A percentile compares a stretch with the other conserved stretches of the same genome.
phyloP scores from a whole-genome alignment of 2,329 filamentous ascomycete genomes.

The Aspergillus persii region DNA sequence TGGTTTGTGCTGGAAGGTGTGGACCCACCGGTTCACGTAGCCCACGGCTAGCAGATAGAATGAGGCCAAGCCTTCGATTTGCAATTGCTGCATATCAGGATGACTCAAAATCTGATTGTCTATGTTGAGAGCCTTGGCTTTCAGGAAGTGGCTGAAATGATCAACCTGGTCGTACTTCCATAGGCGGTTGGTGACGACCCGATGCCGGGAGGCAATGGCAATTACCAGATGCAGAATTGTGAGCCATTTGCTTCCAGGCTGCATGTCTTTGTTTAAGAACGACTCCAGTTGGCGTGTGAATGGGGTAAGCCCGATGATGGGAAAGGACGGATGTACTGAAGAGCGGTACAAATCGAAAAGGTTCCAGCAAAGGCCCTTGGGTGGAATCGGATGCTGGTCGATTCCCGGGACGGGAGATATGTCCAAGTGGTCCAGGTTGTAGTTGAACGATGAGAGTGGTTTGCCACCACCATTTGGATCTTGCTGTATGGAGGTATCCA shows the following conservation, averaged over 20 bases:
- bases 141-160: slow-evolving; percentile 42
- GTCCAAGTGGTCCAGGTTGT: slow-evolving; percentile 43
- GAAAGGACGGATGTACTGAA: slow-evolving; percentile 46
- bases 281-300: slow-evolving; percentile 44
- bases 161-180: slow-evolving; percentile 38
- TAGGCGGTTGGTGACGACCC: slow-evolving; percentile 33
- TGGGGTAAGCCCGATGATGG: slow-evolving; percentile 41
- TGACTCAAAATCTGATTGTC: slow-evolving; percentile 41
- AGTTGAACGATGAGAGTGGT: slow-evolving; percentile 32
- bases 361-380: slow-evolving; percentile 35
- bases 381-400: slow-evolving; percentile 38
- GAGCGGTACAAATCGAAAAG: slow-evolving; percentile 43
- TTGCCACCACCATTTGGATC: slow-evolving; percentile 13
- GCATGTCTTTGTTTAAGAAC: slow-evolving; percentile 35
- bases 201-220: slow-evolving; percentile 42
- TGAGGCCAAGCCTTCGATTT: slow-evolving; percentile 42
- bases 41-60: slow-evolving; percentile 42
- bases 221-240: slow-evolving; percentile 47
- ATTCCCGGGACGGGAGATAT: slow-evolving; percentile 34
- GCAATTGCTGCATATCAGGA: slow-evolving; percentile 44
- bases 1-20: background rate
- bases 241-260: slow-evolving; percentile 41
- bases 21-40: slow-evolving; percentile 43
- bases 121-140: slow-evolving; percentile 39
- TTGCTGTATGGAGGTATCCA: background rate